Conservation (phyloP, 495 filamentous ascomycete genomes). For the Penicillium dipodomyicola region DNA sequence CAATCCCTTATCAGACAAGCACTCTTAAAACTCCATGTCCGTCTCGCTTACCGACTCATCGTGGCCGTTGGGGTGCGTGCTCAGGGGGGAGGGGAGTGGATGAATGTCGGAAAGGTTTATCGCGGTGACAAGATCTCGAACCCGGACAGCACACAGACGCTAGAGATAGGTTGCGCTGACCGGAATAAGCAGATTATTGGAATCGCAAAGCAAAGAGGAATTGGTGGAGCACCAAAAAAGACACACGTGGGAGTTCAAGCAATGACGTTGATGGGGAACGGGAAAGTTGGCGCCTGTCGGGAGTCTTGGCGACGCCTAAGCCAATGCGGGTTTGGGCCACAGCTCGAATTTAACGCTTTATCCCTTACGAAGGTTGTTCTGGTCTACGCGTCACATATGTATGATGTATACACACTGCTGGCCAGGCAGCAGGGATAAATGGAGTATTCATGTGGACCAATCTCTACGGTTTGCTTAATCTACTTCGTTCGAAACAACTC, state of each 20-base stretch:
- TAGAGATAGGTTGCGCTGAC: constrained; percentile 17
- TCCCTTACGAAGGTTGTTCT: background rate
- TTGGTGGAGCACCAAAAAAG: constrained; percentile 10
- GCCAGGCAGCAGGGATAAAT: background rate
- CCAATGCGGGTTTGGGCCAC: constrained; percentile 13
- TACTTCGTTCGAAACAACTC: background rate
- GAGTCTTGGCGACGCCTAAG: constrained; percentile 34
- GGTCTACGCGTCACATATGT: background rate
- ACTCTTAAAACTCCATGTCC: background rate
- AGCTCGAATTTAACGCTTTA: background rate
- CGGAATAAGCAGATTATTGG: constrained; percentile 14
- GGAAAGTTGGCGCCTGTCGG: constrained; percentile 41
- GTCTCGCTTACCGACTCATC: constrained; percentile 47
- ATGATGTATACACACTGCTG: background rate
- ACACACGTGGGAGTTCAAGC: constrained; percentile 24
- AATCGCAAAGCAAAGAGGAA: constrained; percentile 2
- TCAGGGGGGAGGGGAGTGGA: constrained; percentile 27
- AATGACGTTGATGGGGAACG: constrained; percentile 40
- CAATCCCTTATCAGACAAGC: constrained; percentile 6
- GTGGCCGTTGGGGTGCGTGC: constrained; percentile 24
- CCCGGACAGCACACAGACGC: constrained; percentile 24
- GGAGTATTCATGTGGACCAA: background rate
- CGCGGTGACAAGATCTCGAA: constrained; percentile 23
- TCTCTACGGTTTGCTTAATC: background rate
- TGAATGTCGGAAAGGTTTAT: constrained; percentile 14